Conservation (phyloP, 208 protist genomes). For the Endotrypanum monterogeii region DNA sequence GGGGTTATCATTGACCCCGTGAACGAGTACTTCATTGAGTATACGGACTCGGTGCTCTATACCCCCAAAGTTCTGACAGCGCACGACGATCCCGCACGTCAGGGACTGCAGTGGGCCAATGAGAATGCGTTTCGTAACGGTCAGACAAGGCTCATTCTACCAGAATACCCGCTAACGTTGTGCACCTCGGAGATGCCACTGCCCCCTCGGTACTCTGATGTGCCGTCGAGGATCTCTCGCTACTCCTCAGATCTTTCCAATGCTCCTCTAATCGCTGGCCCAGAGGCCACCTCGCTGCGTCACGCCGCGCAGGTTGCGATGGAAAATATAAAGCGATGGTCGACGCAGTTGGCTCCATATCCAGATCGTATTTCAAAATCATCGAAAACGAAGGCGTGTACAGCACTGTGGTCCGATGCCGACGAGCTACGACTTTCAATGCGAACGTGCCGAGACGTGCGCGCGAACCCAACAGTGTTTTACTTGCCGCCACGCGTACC, state of each 20-base stretch:
- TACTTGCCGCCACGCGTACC: conserved; percentile 33
- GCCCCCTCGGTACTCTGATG: conserved; percentile 2
- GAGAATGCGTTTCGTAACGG: conserved; percentile 22
- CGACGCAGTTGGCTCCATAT: neutral
- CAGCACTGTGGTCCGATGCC: neutral
- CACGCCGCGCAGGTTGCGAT: conserved; percentile 1
- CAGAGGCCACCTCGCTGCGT: conserved; percentile 3
- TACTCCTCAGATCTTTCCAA: neutral
- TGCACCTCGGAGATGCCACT: conserved; percentile 24
- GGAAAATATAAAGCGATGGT: conserved; percentile 3
- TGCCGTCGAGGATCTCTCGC: too few relatives aligned
- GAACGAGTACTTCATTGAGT: conserved; percentile 45
- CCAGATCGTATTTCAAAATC: too few relatives aligned
- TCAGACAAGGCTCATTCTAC: conserved; percentile 6
- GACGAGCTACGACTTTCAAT: conserved; percentile 3
- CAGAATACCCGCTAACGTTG: conserved; percentile 20
- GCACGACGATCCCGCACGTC: neutral
- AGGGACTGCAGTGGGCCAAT: conserved; percentile 7
- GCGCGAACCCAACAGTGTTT: neutral
- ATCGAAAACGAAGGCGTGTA: neutral
- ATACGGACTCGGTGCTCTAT: conserved; percentile 38
- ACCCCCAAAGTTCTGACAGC: conserved; percentile 9
- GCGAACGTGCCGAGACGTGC: neutral
- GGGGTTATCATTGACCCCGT: conserved; percentile 61
- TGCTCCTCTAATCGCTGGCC: neutral